Evolutionary conservation across 2,329 filamentous ascomycete genomes (phyloP), one percentile per base, ranked within the genome.

Genomic region (Cryphonectria radicalis): DNA sequence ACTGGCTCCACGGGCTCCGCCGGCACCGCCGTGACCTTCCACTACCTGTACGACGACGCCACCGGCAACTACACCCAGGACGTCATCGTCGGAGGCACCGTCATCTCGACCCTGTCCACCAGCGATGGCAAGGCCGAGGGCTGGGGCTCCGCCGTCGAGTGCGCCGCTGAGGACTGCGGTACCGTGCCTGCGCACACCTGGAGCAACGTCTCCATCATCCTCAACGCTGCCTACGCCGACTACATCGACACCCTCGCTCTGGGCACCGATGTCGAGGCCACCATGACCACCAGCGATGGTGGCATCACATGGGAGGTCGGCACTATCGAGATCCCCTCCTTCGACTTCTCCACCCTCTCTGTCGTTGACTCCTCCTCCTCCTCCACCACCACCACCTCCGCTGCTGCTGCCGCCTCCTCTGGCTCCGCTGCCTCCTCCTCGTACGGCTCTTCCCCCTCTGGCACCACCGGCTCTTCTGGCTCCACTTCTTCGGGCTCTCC

Each of bases 121-220:
- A 81, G 78, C 67, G 80, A 81, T 71, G 82, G 80, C 35, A 74
- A 82, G 10, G 82, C 82, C 4, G 74, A 80, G 77, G 82, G 83
- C 73, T 84, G 82, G 79, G 83, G 82, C 2, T 82, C 80, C 55
- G 79, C 82, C 0, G 80, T 84, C 25, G 88, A 92, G 78, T 89
- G 89, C 79, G 93, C 90, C 69, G 91, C 90, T 79, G 91, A 95
- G 81, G 91, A 92, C 84, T 95, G 93, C 85, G 93, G 93, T 74
- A 72, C 72, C 46, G 60, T 73, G 11, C 57, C 63, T 40, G 72
- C 72, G 19, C 72, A 73, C 67, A 72, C 70, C 40, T 73, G 72
- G 72, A 69, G 60, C 70, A 67, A 73, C 37, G 67, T 67, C 63
- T 69, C 63, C 63, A 73, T 73, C 70, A 73, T 70, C 60, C 72